Conservation (phyloP, 106 monocot genomes). For the Vanilla planifolia region DNA sequence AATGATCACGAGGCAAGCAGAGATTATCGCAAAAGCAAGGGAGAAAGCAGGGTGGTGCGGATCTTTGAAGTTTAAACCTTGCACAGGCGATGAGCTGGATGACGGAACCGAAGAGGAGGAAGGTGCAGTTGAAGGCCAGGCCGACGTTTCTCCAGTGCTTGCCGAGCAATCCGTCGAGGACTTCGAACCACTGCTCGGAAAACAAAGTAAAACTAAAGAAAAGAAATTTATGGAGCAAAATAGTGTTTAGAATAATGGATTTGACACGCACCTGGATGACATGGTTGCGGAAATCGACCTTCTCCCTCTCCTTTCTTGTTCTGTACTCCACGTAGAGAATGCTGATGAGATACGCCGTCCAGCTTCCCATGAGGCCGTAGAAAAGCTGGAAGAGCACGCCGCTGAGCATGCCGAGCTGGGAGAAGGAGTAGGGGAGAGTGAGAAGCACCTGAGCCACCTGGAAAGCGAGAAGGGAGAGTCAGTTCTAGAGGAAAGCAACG, state of each 20-base stretch:
- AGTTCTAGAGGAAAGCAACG: background rate
- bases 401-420: conserved; percentile 66
- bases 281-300: conserved; percentile 70
- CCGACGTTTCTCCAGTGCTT: conserved; percentile 79
- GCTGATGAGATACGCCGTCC: conserved; percentile 80
- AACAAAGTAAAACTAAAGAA: background rate
- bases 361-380: conserved; percentile 67
- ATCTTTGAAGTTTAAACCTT: conserved; percentile 30
- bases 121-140: conserved; percentile 74
- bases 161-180: conserved; percentile 64
- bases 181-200: conserved; percentile 60
- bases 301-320: conserved; percentile 78
- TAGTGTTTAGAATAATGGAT: no score
- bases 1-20: background rate
- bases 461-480: background rate
- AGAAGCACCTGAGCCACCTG: conserved; percentile 78
- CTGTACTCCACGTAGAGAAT: conserved; percentile 71
- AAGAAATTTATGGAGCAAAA: background rate
- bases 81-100: conserved; percentile 81
- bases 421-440: conserved; percentile 72
- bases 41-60: no score
- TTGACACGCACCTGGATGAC: conserved; percentile 46
- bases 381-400: conserved; percentile 59
- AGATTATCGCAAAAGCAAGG: background rate
- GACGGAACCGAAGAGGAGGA: conserved; percentile 76